Evolutionary conservation across 179 eudicot species (phyloP), one percentile per base, ranked within the genome.

Genomic region (Dionaea muscipula): DNA sequence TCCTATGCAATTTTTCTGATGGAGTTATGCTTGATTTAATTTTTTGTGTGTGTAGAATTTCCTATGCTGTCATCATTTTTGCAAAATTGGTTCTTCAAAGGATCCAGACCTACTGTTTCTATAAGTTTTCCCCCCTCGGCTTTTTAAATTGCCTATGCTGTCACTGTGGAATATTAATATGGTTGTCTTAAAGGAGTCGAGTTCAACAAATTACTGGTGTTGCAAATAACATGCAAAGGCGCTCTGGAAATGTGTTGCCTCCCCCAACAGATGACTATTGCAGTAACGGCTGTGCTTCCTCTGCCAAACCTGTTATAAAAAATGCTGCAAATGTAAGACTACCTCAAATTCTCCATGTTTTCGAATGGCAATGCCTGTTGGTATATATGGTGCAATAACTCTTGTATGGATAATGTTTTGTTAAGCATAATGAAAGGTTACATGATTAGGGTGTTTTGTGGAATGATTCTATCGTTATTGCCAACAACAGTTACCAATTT

Each of bases 171-270:
- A 13, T 49, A 47, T 6, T 13, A 51, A 18, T 49, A 45, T 5
- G n/a, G 60, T 62, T 40, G 24, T 50, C 68, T 65, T 46, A n/a
- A 44, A 82, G 81, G 75, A 80, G 70, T 79, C 76, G 94, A 71
- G 95, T 87, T 63, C 94, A 87, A 70, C 81, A 91, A 72, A 84
- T 91, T 59, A 89, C 82, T 57, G 94, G 94, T 57, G 68, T 72
- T 56, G 54, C 83, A 31, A 83, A 74, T 53, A 78, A 71, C 67
- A 53, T 62, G 67, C 76, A 80, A 70, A 69, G 72, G 64, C 79
- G 94, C 23, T 61, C 82, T 10, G 98, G 98, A 61, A 64, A 53
- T 72, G 56, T 66, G 56, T 76, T 91, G 70, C 98, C 97, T 52
- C 76, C 95, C 33, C 95, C 98, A 12, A 48, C 69, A 14, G 91